These are phyloP conservation scores for Ogataea methanolica DNA, from an alignment of 805 yeast species.

Conservation along the genomic window DNA sequence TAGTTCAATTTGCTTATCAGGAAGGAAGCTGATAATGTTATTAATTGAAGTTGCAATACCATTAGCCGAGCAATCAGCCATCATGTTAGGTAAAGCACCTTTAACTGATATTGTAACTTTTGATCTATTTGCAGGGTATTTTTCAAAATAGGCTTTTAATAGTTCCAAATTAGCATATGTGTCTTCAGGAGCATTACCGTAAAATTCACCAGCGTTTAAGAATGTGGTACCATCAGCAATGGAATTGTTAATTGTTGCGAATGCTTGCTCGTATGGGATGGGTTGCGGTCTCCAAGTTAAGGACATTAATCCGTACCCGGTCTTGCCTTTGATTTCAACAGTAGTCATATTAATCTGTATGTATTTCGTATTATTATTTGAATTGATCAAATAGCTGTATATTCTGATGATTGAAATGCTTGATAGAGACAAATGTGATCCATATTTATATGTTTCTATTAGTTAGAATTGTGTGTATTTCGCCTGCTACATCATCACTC, in stretches of 20 bases:
- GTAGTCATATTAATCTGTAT: not conserved
- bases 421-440: too few relatives aligned
- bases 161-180: slow-evolving; percentile 47
- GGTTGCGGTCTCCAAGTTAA: slow-evolving; percentile 67
- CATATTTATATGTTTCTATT: too few relatives aligned
- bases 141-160: slow-evolving; percentile 52
- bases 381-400: too few relatives aligned
- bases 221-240: slow-evolving; percentile 44
- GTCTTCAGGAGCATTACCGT: slow-evolving; percentile 47
- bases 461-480: too few relatives aligned
- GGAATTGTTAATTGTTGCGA: slow-evolving; percentile 50
- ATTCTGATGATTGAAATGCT: too few relatives aligned
- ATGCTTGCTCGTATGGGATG: slow-evolving; percentile 47
- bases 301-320: slow-evolving; percentile 81
- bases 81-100: slow-evolving; percentile 45
- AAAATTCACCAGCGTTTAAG: slow-evolving; percentile 76
- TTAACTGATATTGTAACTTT: slow-evolving; percentile 62
- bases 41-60: slow-evolving; percentile 49
- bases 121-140: slow-evolving; percentile 50
- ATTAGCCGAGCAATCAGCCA: slow-evolving; percentile 45
- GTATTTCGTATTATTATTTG: too few relatives aligned
- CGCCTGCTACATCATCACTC: too few relatives aligned
- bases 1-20: slow-evolving; percentile 42
- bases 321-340: slow-evolving; percentile 17
- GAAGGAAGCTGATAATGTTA: slow-evolving; percentile 35